phyloP scores from a whole-genome alignment of 495 filamentous ascomycete genomes.

The Lineolata rhizophorae region DNA sequence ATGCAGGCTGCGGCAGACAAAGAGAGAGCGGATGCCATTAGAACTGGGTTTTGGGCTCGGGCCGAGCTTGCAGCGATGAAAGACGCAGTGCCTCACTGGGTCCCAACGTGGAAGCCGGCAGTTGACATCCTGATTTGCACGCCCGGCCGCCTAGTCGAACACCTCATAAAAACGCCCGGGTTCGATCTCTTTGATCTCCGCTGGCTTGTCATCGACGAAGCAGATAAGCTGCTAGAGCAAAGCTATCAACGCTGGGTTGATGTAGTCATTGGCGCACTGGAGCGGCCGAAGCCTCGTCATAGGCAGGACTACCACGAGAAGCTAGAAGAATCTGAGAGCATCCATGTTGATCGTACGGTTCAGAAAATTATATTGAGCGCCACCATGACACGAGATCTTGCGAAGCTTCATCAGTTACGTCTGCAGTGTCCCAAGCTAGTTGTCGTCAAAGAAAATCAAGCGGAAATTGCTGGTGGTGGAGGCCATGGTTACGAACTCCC shows the following conservation, averaged over 20 bases:
- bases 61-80: too few relatives aligned
- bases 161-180: constrained; percentile 61
- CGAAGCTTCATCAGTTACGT: too few relatives aligned
- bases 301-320: too few relatives aligned
- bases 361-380: constrained; percentile 70
- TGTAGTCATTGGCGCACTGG: constrained; percentile 41
- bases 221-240: constrained; percentile 74
- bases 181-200: constrained; percentile 52
- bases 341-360: too few relatives aligned
- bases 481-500: too few relatives aligned
- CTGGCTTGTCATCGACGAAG: constrained; percentile 88
- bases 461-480: too few relatives aligned
- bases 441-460: too few relatives aligned
- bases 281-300: constrained; percentile 25
- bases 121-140: constrained; percentile 85
- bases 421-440: too few relatives aligned
- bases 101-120: constrained; percentile 38
- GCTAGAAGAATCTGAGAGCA: too few relatives aligned
- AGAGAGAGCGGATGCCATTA: constrained; percentile 14
- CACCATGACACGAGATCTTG: constrained; percentile 79
- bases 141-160: constrained; percentile 78
- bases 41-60: constrained; percentile 6
- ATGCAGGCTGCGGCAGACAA: constrained; percentile 23
- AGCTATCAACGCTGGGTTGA: constrained; percentile 85
- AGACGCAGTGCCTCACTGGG: too few relatives aligned